phyloP scores from a whole-genome alignment of 1,284 basidiomycete genomes.

The Xerocomus nothofagi region DNA sequence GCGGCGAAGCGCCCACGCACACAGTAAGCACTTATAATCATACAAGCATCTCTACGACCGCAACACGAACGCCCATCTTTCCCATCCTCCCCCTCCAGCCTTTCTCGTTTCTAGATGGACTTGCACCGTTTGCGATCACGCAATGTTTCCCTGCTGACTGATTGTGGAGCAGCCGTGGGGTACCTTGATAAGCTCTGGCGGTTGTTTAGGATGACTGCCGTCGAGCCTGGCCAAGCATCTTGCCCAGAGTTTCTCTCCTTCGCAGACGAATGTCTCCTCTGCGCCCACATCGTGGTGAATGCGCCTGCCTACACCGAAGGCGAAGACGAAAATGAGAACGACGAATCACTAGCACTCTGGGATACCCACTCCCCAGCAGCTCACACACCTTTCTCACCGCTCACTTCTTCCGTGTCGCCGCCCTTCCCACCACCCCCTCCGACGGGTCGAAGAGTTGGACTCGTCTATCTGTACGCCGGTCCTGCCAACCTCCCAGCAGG shows the following conservation, averaged over 20 bases:
- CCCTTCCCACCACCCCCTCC: not conserved
- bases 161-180: not conserved
- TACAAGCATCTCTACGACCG: slow-evolving; percentile 11
- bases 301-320: not conserved
- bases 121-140: slow-evolving; percentile 8
- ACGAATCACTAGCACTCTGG: not conserved
- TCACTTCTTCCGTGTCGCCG: not conserved
- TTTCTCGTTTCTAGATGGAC: not conserved
- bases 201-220: slow-evolving; percentile 22
- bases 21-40: slow-evolving; percentile 21
- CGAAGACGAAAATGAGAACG: not conserved
- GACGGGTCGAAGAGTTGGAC: slow-evolving; percentile 30
- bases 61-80: slow-evolving; percentile 9
- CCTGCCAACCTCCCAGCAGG: slow-evolving; percentile 32
- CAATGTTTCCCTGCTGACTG: slow-evolving; percentile 12
- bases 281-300: slow-evolving; percentile 19
- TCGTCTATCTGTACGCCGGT: slow-evolving; percentile 45
- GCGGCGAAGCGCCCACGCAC: slow-evolving; percentile 12
- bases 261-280: slow-evolving; percentile 33
- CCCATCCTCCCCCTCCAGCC: not conserved
- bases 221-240: slow-evolving; percentile 32
- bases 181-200: slow-evolving; percentile 21
- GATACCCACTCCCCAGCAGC: not conserved
- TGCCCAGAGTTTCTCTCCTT: slow-evolving; percentile 24
- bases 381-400: no score